These are phyloP conservation scores for Conoideocrella luteorostrata DNA, from an alignment of 2,329 filamentous ascomycete species.

Conservation along the genomic window DNA sequence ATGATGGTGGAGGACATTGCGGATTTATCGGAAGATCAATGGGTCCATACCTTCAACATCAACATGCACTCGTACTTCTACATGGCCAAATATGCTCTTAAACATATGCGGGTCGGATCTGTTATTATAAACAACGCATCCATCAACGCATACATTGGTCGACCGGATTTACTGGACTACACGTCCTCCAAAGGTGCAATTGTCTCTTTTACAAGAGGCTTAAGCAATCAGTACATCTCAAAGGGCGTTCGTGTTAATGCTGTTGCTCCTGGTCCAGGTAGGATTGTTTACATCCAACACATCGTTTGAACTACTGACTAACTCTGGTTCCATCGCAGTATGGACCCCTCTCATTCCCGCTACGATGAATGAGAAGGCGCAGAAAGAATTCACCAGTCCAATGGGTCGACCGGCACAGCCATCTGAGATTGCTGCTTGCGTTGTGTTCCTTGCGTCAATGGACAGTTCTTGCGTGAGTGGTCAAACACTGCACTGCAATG, in stretches of 20 bases:
- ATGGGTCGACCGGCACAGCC: conserved; percentile 76
- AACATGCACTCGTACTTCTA: conserved; percentile 83
- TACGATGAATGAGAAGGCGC: conserved; percentile 64
- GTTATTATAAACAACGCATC: conserved; percentile 83
- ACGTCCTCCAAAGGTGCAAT: conserved; percentile 75
- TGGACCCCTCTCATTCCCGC: conserved; percentile 71
- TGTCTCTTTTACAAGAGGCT: conserved; percentile 68
- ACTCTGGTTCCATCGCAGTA: conserved; percentile 30
- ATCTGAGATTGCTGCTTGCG: conserved; percentile 73
- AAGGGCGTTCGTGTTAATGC: conserved; percentile 72
- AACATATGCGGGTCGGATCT: conserved; percentile 66
- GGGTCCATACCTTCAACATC: conserved; percentile 71
- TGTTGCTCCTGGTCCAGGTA: conserved; percentile 63
- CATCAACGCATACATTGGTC: conserved; percentile 76
- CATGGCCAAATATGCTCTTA: conserved; percentile 68
- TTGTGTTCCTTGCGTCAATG: conserved; percentile 70
- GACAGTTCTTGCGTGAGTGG: conserved; percentile 71
- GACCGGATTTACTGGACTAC: conserved; percentile 75
- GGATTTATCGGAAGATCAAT: conserved; percentile 70
- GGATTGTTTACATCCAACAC: conserved; percentile 4
- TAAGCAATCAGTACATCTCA: conserved; percentile 67
- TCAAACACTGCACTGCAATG: conserved; percentile 54
- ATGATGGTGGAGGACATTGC: conserved; percentile 65
- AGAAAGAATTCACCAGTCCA: conserved; percentile 66
- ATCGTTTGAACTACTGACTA: neutral